These are phyloP conservation scores for Pichia nakasei DNA, from an alignment of 805 yeast genomes.

Conservation along the genomic window DNA sequence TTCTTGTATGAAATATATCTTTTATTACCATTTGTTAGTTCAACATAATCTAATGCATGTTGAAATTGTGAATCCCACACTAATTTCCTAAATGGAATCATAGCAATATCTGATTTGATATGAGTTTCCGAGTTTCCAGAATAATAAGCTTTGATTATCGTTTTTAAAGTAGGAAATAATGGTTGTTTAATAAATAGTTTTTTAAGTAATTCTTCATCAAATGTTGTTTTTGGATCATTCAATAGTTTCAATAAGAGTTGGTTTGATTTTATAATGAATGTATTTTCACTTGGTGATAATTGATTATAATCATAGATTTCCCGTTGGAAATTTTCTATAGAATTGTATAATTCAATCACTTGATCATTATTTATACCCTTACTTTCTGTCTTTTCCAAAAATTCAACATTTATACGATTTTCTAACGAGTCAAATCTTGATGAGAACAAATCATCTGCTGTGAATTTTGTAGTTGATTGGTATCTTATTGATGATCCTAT, in stretches of 20 bases:
- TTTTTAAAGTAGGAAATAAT: conserved; percentile 16
- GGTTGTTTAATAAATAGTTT: conserved; percentile 21
- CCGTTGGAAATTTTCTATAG: conserved; percentile 21
- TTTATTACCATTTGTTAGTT: conserved; percentile 49
- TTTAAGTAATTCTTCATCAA: conserved; percentile 15
- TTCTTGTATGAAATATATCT: conserved; percentile 36
- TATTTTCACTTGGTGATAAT: conserved; percentile 14
- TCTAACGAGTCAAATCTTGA: conserved; percentile 8
- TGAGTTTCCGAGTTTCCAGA: conserved; percentile 11
- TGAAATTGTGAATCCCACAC: conserved; percentile 49
- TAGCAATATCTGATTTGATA: conserved; percentile 34
- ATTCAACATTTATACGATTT: conserved; percentile 7
- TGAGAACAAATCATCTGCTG: conserved; percentile 9
- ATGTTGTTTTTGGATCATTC: conserved; percentile 12
- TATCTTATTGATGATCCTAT: conserved; percentile 4
- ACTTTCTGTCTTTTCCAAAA: background rate
- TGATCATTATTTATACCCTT: background rate
- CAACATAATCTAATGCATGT: conserved; percentile 49
- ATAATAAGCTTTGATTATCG: conserved; percentile 21
- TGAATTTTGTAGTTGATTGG: conserved; percentile 8
- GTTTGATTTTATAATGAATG: conserved; percentile 17
- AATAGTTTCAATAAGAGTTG: conserved; percentile 14
- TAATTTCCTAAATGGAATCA: conserved; percentile 58
- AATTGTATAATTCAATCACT: conserved; percentile 8
- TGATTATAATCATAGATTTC: conserved; percentile 17